Conservation (phyloP, 306 rosid species). For the Pueraria montana region DNA sequence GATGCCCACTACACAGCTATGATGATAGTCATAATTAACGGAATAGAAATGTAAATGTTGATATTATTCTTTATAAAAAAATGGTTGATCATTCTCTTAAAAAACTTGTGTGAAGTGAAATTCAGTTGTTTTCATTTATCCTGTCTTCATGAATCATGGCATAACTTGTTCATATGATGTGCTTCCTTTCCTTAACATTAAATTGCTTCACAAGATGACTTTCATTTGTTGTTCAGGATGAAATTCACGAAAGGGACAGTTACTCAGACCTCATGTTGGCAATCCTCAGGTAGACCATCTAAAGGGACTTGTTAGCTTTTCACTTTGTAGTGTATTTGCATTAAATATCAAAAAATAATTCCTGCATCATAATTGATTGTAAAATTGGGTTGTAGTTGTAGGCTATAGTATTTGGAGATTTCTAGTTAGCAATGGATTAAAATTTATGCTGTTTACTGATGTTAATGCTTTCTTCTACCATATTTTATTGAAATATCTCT, state of each 20-base stretch:
- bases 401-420: not conserved
- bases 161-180: no score
- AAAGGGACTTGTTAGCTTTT: constrained; percentile 17
- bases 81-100: not conserved
- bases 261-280: constrained; percentile 90
- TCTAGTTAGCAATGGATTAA: not conserved
- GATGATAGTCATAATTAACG: not conserved
- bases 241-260: constrained; percentile 96
- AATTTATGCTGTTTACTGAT: not conserved
- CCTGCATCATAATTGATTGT: constrained; percentile 6
- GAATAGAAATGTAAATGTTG: constrained; percentile 3
- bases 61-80: not conserved
- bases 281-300: constrained; percentile 67
- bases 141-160: no score
- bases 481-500: not conserved
- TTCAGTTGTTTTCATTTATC: not conserved
- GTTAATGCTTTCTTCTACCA: not conserved
- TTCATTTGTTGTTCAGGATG: constrained; percentile 72
- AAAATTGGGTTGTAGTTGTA: not conserved
- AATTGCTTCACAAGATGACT: constrained; percentile 2
- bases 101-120: not conserved
- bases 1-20: not conserved
- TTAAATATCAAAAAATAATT: constrained; percentile 12
- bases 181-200: no score
- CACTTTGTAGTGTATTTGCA: constrained; percentile 31